Conservation (phyloP, 75 land plant species). For the Isoetes taiwanensis region DNA sequence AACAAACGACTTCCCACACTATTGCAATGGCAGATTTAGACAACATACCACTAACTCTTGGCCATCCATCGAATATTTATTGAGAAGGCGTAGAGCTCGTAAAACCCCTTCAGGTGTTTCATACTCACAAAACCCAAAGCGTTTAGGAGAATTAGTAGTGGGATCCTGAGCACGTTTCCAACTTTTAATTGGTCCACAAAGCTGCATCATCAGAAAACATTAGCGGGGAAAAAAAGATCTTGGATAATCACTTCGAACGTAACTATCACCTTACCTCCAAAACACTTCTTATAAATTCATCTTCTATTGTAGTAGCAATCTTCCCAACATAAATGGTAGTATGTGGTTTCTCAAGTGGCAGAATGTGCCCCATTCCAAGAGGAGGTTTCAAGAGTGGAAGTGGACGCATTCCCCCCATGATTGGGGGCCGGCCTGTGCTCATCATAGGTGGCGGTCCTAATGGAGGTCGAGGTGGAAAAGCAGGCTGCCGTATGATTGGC, state of each 20-base stretch:
- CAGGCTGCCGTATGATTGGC: slow-evolving; percentile 47
- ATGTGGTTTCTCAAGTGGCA: slow-evolving; percentile 78
- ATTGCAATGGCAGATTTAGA: no score
- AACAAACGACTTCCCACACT: no score
- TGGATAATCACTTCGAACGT: neutral
- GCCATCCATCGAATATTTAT: slow-evolving; percentile 69
- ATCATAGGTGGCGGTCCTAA: slow-evolving; percentile 19
- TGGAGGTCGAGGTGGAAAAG: slow-evolving; percentile 56
- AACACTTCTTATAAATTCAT: slow-evolving; percentile 70
- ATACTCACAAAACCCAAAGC: slow-evolving; percentile 85
- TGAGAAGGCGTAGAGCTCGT: slow-evolving; percentile 66
- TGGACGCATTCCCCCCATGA: slow-evolving; percentile 40
- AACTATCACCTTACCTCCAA: slow-evolving; percentile 38
- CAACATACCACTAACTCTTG: slow-evolving; percentile 85
- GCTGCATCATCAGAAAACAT: slow-evolving; percentile 18
- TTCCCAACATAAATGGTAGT: slow-evolving; percentile 94
- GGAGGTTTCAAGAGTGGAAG: slow-evolving; percentile 29
- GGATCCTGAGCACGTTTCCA: slow-evolving; percentile 88
- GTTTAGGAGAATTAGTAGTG: slow-evolving; percentile 41
- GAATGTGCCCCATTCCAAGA: slow-evolving; percentile 35
- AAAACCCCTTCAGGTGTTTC: slow-evolving; percentile 79
- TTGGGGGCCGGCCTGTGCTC: slow-evolving; percentile 42
- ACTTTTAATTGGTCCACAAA: slow-evolving; percentile 84
- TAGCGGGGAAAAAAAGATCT: slow-evolving; percentile 1
- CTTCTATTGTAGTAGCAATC: slow-evolving; percentile 76